Evolutionary conservation across 2,329 filamentous ascomycete genomes (phyloP), one percentile per base, ranked within the genome.

Genomic region (Alternaria sp.): DNA sequence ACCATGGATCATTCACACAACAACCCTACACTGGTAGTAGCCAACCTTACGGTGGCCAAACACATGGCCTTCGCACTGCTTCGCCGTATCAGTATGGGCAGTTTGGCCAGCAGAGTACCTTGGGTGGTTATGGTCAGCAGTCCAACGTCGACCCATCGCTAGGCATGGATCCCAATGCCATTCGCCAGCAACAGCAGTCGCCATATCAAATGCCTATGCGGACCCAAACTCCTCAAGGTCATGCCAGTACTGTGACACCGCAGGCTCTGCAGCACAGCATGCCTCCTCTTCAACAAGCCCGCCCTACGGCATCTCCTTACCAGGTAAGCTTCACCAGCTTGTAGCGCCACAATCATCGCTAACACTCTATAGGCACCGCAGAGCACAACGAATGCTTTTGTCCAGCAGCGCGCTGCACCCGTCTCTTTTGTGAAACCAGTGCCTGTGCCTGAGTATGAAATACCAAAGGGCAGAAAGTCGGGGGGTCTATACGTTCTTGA

Each of bases 401-500:
- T 63, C 30, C 70, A 65, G 45, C 69, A 66, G 51, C 71, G 71
- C 38, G 38, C 70, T 34, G 58, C 54, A 32, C 57, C 70, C 10
- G 36, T 56, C 16, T 18, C 65, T 1, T 59, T 64, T 54, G 59
- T 63, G 6, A 71, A 71, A 54, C 73, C 70, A 14, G 67, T 72
- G 45, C 70, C 62, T 41, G 71, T 74, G 34, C 72, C 74, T 53
- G 69, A 67, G 10, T 77, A 71, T 68, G 71, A 76, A 11, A 68
- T 77, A 51, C 78, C 78, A 18, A 75, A 71, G 51, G 75, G 74
- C 50, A 76, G 69, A 60, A 69, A 68, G 57, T 72, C 71, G 28
- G 82, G 81, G 56, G 76, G 76, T 40, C 81, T 84, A 53, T 74
- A 74, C 62, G 72, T 82, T 59, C 74, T 81, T 65, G 78, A 81